phyloP scores from a whole-genome alignment of 225 moss, liverwort and hornwort genomes.

The Asterella californica region DNA sequence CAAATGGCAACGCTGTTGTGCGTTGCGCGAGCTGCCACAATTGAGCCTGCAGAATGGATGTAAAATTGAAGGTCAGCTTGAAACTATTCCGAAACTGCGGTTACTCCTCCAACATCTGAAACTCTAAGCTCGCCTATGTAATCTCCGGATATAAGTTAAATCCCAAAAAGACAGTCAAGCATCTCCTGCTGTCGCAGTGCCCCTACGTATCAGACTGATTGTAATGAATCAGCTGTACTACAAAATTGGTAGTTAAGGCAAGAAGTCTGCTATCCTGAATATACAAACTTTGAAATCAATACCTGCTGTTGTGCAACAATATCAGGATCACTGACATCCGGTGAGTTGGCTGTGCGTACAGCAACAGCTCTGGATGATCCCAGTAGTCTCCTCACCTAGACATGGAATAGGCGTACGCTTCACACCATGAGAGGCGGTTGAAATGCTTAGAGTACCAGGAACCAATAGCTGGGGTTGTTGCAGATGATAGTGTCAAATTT shows the following conservation, averaged over 20 bases:
- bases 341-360: constrained; percentile 77
- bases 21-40: constrained; percentile 97
- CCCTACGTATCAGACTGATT: neutral
- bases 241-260: neutral
- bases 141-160: neutral
- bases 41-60: constrained; percentile 47
- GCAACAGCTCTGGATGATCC: constrained; percentile 90
- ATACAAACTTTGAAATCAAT: neutral
- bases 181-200: neutral
- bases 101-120: too few relatives aligned
- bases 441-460: neutral
- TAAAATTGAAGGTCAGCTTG: neutral
- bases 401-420: neutral
- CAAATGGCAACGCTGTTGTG: constrained; percentile 89
- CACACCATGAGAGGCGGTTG: neutral
- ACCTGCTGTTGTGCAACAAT: constrained; percentile 93
- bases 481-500: neutral
- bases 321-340: constrained; percentile 95
- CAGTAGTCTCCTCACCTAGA: constrained; percentile 67
- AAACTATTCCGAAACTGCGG: neutral
- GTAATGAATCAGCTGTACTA: neutral
- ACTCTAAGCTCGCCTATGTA: neutral
- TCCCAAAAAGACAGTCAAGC: too few relatives aligned
- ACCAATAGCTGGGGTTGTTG: neutral
- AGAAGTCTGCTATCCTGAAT: neutral